Evolutionary conservation across 106 monocot species (phyloP).

Genomic region (Dioscorea zingiberensis): DNA sequence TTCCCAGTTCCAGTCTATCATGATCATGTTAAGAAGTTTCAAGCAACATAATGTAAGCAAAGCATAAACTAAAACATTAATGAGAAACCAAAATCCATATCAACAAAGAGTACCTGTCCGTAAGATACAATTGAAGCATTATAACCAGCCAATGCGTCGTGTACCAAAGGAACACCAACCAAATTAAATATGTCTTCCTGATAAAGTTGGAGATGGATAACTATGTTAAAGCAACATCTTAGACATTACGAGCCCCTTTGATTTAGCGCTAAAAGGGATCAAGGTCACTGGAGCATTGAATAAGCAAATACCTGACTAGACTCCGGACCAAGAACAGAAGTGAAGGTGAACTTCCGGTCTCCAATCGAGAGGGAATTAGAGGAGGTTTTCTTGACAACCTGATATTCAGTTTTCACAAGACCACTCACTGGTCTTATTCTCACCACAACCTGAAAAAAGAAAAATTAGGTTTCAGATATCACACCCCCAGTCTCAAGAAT

Average conservation of each 20-base stretch:
- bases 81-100: too few relatives aligned
- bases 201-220: not conserved
- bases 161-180: constrained; percentile 65
- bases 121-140: constrained; percentile 86
- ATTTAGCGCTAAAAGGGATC: too few relatives aligned
- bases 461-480: not conserved
- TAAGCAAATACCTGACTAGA: constrained; percentile 58
- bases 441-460: constrained; percentile 48
- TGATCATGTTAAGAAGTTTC: not conserved
- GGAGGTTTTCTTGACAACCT: constrained; percentile 31
- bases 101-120: constrained; percentile 55
- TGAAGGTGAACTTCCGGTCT: constrained; percentile 33
- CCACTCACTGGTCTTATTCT: constrained; percentile 45
- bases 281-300: too few relatives aligned
- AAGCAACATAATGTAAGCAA: not conserved
- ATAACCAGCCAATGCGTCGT: constrained; percentile 65
- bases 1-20: constrained; percentile 81
- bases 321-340: constrained; percentile 55
- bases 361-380: constrained; percentile 44
- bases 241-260: too few relatives aligned
- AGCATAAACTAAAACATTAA: not conserved
- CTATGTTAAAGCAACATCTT: too few relatives aligned
- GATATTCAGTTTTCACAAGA: constrained; percentile 17
- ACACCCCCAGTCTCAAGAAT: too few relatives aligned
- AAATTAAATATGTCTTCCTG: constrained; percentile 79